These are phyloP conservation scores for Crassisporium funariophilum DNA, from an alignment of 768 basidiomycete genomes.

Conservation along the genomic window DNA sequence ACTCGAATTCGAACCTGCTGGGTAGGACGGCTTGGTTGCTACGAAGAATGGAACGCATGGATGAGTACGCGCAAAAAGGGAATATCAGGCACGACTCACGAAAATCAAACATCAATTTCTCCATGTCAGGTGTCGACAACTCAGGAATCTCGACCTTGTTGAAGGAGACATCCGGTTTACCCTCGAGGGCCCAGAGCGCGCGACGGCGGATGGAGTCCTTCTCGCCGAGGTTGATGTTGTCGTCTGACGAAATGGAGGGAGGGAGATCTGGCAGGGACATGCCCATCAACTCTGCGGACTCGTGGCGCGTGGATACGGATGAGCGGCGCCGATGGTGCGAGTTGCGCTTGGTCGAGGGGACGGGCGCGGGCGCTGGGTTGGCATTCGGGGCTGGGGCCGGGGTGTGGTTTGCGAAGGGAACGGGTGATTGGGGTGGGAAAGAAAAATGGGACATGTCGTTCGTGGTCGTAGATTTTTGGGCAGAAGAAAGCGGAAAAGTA, in stretches of 20 bases:
- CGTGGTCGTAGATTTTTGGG: slow-evolving; percentile 38
- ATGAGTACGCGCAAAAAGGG: slow-evolving; percentile 7
- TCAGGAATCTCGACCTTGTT: slow-evolving; percentile 86
- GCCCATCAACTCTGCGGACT: slow-evolving; percentile 92
- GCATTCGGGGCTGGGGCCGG: slow-evolving; percentile 9
- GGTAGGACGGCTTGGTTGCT: slow-evolving; percentile 66
- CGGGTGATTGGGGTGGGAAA: slow-evolving; percentile 21
- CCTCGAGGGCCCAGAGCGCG: slow-evolving; percentile 87
- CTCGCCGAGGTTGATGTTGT: slow-evolving; percentile 68
- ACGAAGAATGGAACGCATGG: slow-evolving; percentile 14
- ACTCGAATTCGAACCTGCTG: slow-evolving; percentile 46
- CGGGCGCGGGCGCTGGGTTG: slow-evolving; percentile 17
- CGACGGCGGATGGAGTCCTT: slow-evolving; percentile 80
- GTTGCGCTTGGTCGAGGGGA: slow-evolving; percentile 55
- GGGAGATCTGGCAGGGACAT: slow-evolving; percentile 70
- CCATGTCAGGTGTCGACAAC: slow-evolving; percentile 57
- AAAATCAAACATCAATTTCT: slow-evolving; percentile 63
- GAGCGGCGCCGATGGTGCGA: slow-evolving; percentile 87
- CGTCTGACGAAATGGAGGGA: slow-evolving; percentile 58
- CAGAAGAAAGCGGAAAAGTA: slow-evolving; percentile 34
- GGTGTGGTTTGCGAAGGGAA: slow-evolving; percentile 9
- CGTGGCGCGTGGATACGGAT: slow-evolving; percentile 85
- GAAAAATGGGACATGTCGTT: slow-evolving; percentile 31
- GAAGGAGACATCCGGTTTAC: slow-evolving; percentile 70
- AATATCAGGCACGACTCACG: slow-evolving; percentile 47